These are phyloP conservation scores for Sedum album DNA, from an alignment of 164 flowering plant genomes.

Conservation along the genomic window DNA sequence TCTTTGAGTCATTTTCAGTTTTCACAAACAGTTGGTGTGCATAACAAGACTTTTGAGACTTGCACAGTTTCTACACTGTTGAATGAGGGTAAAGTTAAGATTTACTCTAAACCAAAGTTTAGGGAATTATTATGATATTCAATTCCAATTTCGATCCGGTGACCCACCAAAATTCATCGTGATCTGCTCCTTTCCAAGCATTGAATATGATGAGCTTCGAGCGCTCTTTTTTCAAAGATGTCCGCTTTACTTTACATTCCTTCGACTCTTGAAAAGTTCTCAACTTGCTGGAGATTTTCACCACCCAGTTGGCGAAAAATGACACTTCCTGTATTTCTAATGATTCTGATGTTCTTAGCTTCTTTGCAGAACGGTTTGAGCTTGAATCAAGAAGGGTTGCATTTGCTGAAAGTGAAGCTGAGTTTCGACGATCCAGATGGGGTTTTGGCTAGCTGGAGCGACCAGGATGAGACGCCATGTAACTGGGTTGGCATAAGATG, in stretches of 20 bases:
- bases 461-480: slow-evolving; percentile 4
- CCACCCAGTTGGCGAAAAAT: not conserved
- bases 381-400: slow-evolving; percentile 5
- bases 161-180: slow-evolving; percentile 9
- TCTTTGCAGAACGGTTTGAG: not conserved
- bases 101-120: not conserved
- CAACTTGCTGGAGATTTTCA: not conserved
- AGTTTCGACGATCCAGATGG: not conserved
- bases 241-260: not conserved
- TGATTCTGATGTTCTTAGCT: not conserved
- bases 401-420: not conserved
- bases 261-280: not conserved
- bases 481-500: slow-evolving; percentile 1
- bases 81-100: not conserved
- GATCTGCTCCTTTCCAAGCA: not conserved
- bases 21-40: slow-evolving; percentile 1
- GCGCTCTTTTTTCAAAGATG: slow-evolving; percentile 4
- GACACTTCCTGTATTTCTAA: not conserved
- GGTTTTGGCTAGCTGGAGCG: not conserved
- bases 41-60: not conserved
- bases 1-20: not conserved
- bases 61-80: not conserved
- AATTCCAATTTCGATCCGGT: slow-evolving; percentile 2
- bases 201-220: not conserved
- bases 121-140: not conserved